Base-by-base conservation (phyloP, 2,329 filamentous ascomycete genomes). In the Alternaria triticimaculans region DNA sequence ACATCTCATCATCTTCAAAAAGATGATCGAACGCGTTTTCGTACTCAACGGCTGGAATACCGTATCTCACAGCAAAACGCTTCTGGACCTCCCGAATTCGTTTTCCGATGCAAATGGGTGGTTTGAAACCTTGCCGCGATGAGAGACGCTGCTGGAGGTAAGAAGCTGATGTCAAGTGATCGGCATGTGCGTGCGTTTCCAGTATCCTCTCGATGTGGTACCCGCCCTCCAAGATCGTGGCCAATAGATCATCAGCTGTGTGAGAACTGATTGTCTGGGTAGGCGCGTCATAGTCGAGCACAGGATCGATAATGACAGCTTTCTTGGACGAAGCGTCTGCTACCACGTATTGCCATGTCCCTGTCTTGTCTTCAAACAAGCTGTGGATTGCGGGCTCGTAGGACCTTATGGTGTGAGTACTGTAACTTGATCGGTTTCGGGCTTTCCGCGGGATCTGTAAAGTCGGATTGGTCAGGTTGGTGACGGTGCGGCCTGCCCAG, bases 141-240 rank as follows among this genome's bases (percentile, higher is more conserved):
- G 7, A 33, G 1, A 76, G 63, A 2, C 71, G 74, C 0, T 76
- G 73, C 68, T 88, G 86, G 0, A 91, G 81, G 70, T 90, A 90
- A 5, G 82, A 81, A 0, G 88, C 82, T 0, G 88, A 85, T 0
- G 87, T 90, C 0, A 90, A 65, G 63, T 90, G 87, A 59, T 90
- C 87, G 4, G 87, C 87, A 64, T 89, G 86, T 0, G 82, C 84
- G 71, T 91, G 88, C 0, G 89, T 90, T 67, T 91, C 89, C 3
- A 90, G 81, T 18, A 91, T 87, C 44, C 76, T 78, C 1, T 81
- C 78, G 10, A 90, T 71, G 0, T 65, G 81, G 70, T 88, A 89
- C 1, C 78, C 78, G 1, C 85, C 74, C 2, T 83, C 69, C 5
- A 72, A 66, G 7, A 87, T 72, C 0, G 85, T 23, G 0, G 78